These are phyloP conservation scores for Fusarium sp. DNA, from an alignment of 2,329 filamentous ascomycete genomes.

Conservation along the genomic window DNA sequence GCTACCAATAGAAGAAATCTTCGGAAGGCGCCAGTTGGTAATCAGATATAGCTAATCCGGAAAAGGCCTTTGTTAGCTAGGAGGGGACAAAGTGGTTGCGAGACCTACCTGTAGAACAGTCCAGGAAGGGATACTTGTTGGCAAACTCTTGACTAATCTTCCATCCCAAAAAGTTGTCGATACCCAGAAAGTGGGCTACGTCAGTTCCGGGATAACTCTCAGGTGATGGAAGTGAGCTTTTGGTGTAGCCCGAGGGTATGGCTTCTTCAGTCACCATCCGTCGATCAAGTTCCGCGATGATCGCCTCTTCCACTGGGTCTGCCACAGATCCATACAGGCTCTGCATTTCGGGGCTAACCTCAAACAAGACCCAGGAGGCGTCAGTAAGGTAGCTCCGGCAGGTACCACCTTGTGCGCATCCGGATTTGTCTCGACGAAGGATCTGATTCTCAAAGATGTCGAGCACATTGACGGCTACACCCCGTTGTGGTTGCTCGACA, in stretches of 20 bases:
- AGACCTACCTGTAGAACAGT: background rate
- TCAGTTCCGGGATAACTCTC: background rate
- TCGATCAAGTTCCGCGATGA: background rate
- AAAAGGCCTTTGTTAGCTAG: background rate
- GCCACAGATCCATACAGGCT: background rate
- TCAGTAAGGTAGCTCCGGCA: background rate
- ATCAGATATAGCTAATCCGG: background rate
- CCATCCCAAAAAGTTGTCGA: background rate
- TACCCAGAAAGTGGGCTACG: background rate
- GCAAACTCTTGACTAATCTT: background rate
- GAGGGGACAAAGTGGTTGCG: background rate
- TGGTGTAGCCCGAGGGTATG: background rate
- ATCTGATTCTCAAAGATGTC: background rate
- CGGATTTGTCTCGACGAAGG: background rate
- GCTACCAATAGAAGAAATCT: background rate
- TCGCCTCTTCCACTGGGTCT: background rate
- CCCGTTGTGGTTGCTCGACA: background rate
- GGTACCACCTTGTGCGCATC: background rate
- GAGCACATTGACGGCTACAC: background rate
- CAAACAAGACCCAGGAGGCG: background rate
- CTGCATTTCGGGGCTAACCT: background rate
- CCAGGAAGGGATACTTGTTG: background rate
- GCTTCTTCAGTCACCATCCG: background rate
- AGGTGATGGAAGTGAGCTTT: background rate
- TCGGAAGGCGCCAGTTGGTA: background rate